These are phyloP conservation scores for Aspergillus piperis DNA, from an alignment of 2,329 filamentous ascomycete species.

Conservation along the genomic window DNA sequence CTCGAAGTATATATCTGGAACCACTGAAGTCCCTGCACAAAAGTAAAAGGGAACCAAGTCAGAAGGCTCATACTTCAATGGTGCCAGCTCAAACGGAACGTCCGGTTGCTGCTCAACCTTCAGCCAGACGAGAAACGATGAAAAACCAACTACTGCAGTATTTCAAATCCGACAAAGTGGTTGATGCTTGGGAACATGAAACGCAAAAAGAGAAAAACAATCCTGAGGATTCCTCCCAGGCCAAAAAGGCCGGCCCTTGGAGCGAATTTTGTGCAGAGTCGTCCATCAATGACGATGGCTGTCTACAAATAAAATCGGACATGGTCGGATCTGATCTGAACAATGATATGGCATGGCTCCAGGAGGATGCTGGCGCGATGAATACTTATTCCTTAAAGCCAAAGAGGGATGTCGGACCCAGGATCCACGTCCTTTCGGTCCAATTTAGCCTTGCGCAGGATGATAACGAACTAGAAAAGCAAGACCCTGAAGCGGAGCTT, in stretches of 20 bases:
- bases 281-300: constrained; percentile 11
- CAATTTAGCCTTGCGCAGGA: constrained; percentile 29
- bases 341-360: constrained; percentile 34
- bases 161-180: constrained; percentile 37
- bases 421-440: constrained; percentile 34
- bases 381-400: constrained; percentile 36
- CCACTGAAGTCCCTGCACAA: constrained; percentile 27
- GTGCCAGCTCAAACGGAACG: constrained; percentile 10
- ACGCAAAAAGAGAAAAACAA: constrained; percentile 23
- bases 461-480: constrained; percentile 8
- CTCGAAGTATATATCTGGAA: constrained; percentile 30
- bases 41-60: constrained; percentile 20
- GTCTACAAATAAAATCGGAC: constrained; percentile 10
- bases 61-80: constrained; percentile 7
- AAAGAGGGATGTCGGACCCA: constrained; percentile 29
- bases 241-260: constrained; percentile 28
- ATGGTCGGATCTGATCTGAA: constrained; percentile 21
- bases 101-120: constrained; percentile 10
- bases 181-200: constrained; percentile 34
- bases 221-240: constrained; percentile 16
- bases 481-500: neutral
- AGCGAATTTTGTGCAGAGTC: constrained; percentile 36
- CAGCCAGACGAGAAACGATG: constrained; percentile 28
- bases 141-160: constrained; percentile 36
- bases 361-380: constrained; percentile 27